Base-by-base conservation (phyloP, 1,284 basidiomycete species). In the Pseudozyma pruni region DNA sequence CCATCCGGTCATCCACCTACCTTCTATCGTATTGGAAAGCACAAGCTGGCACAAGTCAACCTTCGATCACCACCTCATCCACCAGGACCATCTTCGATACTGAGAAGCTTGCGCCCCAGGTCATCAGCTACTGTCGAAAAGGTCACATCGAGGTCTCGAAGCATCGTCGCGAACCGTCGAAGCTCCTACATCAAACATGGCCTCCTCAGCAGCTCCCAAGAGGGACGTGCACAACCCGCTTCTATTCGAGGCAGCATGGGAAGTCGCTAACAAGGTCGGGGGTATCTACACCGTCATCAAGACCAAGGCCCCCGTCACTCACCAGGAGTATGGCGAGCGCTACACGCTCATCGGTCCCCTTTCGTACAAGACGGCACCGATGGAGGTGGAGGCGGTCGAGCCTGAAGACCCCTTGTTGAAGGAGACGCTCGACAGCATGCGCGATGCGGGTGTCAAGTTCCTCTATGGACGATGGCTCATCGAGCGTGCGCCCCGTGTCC, bases 211-310 rank as follows among this genome's bases (percentile, higher is more conserved):
- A n/a, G 37, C 48, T 33, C 47, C 56, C 48, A 74, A 67, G 52
- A 60, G 75, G 38, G 77, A 79, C 57, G 77, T 79, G 16, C 68
- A 72, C 60, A 72, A 75, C 57, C 76, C 74, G 20, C 61, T 79
- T 29, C 74, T 79, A 52, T 79, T 79, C 49, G 78, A 79, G 64
- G 72, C 64, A 48, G 78, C 78, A 11, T 79, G 78, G 78, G 78
- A 79, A 57, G 78, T 79, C 13, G 77, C 77, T 11, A 78, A 78
- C 71, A 79, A 79, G 85, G 94, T 98, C 83, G 94, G 94, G 75
- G 94, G 94, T 71, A 97, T 97, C 85, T 98, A 98, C 87, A 98
- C 94, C 70, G 94, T 98, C 85, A 97, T 98, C 85, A 97, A 97
- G 86, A 98, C 95, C 54, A 98, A 98, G 83, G 94, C 96, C 49